These are phyloP conservation scores for Scedosporium aurantiacum DNA, from an alignment of 2,329 filamentous ascomycete species.

Conservation along the genomic window DNA sequence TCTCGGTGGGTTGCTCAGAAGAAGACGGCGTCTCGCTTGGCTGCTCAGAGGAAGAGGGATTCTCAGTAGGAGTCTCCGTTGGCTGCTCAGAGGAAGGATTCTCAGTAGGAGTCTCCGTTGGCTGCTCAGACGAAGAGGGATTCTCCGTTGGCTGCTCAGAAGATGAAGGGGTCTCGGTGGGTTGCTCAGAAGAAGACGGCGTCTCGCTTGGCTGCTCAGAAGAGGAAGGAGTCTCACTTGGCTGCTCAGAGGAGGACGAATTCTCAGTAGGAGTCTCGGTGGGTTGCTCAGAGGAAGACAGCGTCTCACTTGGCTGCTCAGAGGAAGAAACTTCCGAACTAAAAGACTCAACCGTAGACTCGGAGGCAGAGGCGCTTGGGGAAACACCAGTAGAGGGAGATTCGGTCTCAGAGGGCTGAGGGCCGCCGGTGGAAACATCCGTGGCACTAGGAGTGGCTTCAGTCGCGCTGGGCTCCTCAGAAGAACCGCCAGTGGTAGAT, in stretches of 20 bases:
- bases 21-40: background rate
- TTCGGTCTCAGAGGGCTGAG: too few relatives aligned
- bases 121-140: background rate
- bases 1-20: too few relatives aligned
- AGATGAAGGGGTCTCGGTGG: background rate
- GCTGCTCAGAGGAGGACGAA: too few relatives aligned
- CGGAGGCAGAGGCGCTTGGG: slow-evolving; percentile 11
- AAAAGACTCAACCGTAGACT: slow-evolving; percentile 10
- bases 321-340: slow-evolving; percentile 2
- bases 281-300: background rate
- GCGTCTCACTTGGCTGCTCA: too few relatives aligned
- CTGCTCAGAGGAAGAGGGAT: background rate
- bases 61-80: background rate
- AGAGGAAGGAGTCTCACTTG: slow-evolving; percentile 9
- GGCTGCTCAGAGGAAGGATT: background rate
- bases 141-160: background rate
- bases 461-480: too few relatives aligned
- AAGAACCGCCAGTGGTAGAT: too few relatives aligned
- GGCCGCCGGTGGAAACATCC: too few relatives aligned
- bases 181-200: background rate
- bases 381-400: background rate
- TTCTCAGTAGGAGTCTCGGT: too few relatives aligned
- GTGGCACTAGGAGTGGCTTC: too few relatives aligned
- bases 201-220: background rate
- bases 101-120: background rate